phyloP scores from a whole-genome alignment of 768 basidiomycete species.

The Macrocybe gigantea region DNA sequence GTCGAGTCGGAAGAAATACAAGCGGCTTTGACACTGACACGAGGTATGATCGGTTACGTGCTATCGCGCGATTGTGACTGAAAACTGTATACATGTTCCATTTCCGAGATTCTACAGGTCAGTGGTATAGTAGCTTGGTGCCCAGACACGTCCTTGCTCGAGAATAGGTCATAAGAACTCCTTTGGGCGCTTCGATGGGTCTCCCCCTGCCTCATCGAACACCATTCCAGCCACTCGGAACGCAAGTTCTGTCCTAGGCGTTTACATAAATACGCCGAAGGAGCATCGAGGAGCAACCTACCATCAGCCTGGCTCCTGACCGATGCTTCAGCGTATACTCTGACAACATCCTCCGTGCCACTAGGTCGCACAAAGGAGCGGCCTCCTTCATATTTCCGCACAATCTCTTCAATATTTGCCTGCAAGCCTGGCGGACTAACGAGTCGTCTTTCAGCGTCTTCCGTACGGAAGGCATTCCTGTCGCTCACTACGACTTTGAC shows the following conservation, averaged over 20 bases:
- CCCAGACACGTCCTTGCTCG: not conserved
- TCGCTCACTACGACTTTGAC: conserved; percentile 89
- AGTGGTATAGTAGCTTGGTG: too few species aligned
- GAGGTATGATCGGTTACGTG: conserved; percentile 20
- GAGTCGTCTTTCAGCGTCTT: conserved; percentile 89
- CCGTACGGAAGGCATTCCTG: conserved; percentile 79
- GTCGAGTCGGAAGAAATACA: not conserved
- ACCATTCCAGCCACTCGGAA: conserved; percentile 82
- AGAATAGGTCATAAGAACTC: conserved; percentile 55
- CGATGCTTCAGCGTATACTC: conserved; percentile 93
- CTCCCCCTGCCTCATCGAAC: conserved; percentile 80
- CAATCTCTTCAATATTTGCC: conserved; percentile 73
- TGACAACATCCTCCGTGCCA: conserved; percentile 96
- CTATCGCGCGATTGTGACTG: conserved; percentile 23
- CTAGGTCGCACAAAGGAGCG: conserved; percentile 94
- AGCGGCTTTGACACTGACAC: not conserved
- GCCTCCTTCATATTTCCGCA: conserved; percentile 73
- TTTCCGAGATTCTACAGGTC: not conserved
- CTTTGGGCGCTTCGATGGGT: conserved; percentile 65
- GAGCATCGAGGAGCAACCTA: conserved; percentile 30
- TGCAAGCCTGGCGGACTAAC: conserved; percentile 79
- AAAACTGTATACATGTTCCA: not conserved
- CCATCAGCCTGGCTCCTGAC: conserved; percentile 75
- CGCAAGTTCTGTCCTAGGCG: conserved; percentile 58
- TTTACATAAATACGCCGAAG: conserved; percentile 2